These are phyloP conservation scores for Cyclotella kingstonii DNA, from an alignment of 108 stramenopile genomes.

Conservation along the genomic window DNA sequence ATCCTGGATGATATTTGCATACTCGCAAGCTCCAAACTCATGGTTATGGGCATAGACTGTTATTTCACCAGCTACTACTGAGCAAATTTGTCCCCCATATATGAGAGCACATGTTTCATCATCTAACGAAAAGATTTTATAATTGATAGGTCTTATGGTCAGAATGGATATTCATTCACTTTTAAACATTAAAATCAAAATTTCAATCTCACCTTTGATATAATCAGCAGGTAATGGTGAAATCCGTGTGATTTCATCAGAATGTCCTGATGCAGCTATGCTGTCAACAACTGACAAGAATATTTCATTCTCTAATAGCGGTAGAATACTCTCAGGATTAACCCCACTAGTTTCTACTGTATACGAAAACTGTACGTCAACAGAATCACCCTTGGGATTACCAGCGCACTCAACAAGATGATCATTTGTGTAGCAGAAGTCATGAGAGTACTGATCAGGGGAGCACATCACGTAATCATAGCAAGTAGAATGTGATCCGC, in stretches of 20 bases:
- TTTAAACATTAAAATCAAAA: neutral
- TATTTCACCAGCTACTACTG: conserved; percentile 21
- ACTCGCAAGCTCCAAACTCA: conserved; percentile 6
- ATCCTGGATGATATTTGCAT: conserved; percentile 9
- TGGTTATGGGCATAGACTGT: conserved; percentile 15
- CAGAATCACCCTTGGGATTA: neutral
- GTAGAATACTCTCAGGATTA: conserved; percentile 1
- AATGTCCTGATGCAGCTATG: neutral
- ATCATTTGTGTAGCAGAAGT: conserved; percentile 13
- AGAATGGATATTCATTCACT: neutral
- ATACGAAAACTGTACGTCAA: conserved; percentile 21
- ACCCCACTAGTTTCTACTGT: conserved; percentile 24
- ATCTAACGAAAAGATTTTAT: conserved; percentile 12
- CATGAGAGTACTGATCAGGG: neutral
- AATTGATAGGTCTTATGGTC: too few species aligned
- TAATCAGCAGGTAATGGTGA: conserved; percentile 23
- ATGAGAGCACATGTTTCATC: conserved; percentile 16
- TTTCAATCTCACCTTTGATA: conserved; percentile 19
- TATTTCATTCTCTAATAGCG: conserved; percentile 26
- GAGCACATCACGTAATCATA: conserved; percentile 3
- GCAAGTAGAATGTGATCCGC: neutral
- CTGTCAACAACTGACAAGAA: conserved; percentile 7
- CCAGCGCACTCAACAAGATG: neutral
- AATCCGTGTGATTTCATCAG: conserved; percentile 13
- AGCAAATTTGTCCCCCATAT: conserved; percentile 3